Base-by-base conservation (phyloP, 2,329 filamentous ascomycete genomes). In the Cladobotryum mycophilum region DNA sequence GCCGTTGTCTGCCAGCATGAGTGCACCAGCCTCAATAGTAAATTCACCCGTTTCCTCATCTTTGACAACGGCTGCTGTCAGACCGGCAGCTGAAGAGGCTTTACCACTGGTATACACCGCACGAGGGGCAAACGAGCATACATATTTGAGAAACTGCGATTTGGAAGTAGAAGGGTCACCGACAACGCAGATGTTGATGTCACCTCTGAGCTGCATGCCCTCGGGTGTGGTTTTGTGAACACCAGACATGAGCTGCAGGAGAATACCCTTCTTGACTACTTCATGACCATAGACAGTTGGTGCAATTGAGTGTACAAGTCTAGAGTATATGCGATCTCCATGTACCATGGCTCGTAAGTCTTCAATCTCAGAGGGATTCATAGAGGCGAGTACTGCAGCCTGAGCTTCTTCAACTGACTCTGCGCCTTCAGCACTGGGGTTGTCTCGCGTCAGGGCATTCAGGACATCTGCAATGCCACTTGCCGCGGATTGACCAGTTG, bases 1-100 rank as follows among this genome's bases (percentile, higher is more conserved):
- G 48, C 93, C 93, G 59, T 96, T 96, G 63, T 97, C 86, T 18
- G 93, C 93, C 54, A 99, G 76, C 93, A 99, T 97, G 52, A 99
- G 82, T 12, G 93, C 93, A 73, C 93, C 93, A 6, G 93, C 93
- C 72, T 99, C 93, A 60, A 99, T 99, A 13, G 93, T 99, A 67
- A 96, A 96, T 65, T 99, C 93, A 57, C 93, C 93, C 17, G 93
- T 99, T 71, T 99, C 93, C 65, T 97, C 91, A 63, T 99, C 93
- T 68, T 97, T 99, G 55, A 97, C 85, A 1, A 99, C 93, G 0
- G 93, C 92, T 4, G 93, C 93, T 4, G 93, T 99, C 53, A 99
- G 80, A 89, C 93, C 93, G 48, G 93, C 93, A 9, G 93, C 93
- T 0, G 92, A 97, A 3, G 92, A 97, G 3, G 93, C 93, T 68